Percentiles rank a stretch among this genome's conserved stretches.
phyloP scores from a whole-genome alignment of 2,329 filamentous ascomycete species.

The Cercospora zeae-maydis region DNA sequence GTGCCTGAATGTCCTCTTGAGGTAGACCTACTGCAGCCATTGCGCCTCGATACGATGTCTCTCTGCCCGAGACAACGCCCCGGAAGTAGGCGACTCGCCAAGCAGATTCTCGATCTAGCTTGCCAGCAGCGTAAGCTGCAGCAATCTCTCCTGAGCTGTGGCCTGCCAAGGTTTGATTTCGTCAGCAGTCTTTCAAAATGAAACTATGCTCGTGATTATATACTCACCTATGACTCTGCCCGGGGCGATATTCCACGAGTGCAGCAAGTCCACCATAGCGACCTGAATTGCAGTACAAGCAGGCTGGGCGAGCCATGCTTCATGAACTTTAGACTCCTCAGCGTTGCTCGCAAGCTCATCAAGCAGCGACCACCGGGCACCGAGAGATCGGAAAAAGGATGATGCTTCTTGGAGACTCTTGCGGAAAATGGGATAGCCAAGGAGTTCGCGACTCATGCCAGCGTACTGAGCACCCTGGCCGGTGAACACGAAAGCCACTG shows the following conservation, averaged over 20 bases:
- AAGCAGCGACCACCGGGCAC: not conserved
- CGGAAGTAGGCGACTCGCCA: too few relatives aligned
- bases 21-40: too few relatives aligned
- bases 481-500: constrained; percentile 9
- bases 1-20: too few relatives aligned
- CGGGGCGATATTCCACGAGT: constrained; percentile 23
- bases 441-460: constrained; percentile 21
- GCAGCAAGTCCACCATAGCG: constrained; percentile 16
- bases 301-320: constrained; percentile 36
- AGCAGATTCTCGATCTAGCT: too few relatives aligned
- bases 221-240: constrained; percentile 26
- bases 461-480: constrained; percentile 22
- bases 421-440: constrained; percentile 5
- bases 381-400: not conserved
- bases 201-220: too few relatives aligned
- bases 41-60: too few relatives aligned
- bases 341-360: constrained; percentile 45
- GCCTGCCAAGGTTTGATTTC: too few relatives aligned
- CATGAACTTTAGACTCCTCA: constrained; percentile 28
- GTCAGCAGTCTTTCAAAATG: too few relatives aligned
- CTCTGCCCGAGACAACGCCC: too few relatives aligned
- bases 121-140: constrained; percentile 32
- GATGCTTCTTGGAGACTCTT: not conserved
- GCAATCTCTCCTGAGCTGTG: constrained; percentile 38
- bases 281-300: constrained; percentile 19